phyloP scores from a whole-genome alignment of 1,139 yeast genomes.

The Candida dubliniensis region DNA sequence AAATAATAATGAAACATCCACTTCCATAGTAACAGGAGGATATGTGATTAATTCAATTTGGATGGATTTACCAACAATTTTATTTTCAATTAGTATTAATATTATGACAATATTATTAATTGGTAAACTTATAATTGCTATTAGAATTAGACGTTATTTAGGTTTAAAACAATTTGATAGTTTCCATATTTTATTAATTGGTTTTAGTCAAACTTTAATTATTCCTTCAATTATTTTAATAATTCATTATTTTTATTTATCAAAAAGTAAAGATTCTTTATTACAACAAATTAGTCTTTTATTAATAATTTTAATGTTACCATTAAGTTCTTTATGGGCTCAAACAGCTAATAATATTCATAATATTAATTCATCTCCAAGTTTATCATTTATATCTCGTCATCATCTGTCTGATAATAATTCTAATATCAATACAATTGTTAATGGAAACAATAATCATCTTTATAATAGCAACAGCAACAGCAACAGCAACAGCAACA shows the following conservation, averaged over 20 bases:
- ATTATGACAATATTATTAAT: slow-evolving; percentile 60
- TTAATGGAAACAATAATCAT: no score
- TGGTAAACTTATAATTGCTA: slow-evolving; percentile 63
- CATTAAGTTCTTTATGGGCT: slow-evolving; percentile 90
- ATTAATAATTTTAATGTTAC: slow-evolving; percentile 61
- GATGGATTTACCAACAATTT: slow-evolving; percentile 53
- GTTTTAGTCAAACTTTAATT: slow-evolving; percentile 80
- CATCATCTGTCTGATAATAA: slow-evolving; percentile 12
- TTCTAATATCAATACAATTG: slow-evolving; percentile 3
- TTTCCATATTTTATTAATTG: slow-evolving; percentile 74
- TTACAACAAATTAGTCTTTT: slow-evolving; percentile 27
- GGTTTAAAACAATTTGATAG: slow-evolving; percentile 84
- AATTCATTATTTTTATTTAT: slow-evolving; percentile 37
- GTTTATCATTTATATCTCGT: slow-evolving; percentile 18
- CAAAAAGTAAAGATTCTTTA: slow-evolving; percentile 15
- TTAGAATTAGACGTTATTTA: slow-evolving; percentile 66
- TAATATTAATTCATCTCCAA: slow-evolving; percentile 19
- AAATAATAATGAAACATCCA: no score
- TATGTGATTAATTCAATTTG: slow-evolving; percentile 26
- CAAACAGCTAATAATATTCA: slow-evolving; percentile 47
- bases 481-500: no score
- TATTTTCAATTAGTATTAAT: slow-evolving; percentile 69
- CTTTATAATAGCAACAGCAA: no score
- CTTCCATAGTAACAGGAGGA: slow-evolving; percentile 2
- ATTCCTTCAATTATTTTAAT: slow-evolving; percentile 73